A percentile compares a stretch with the other conserved stretches of the same genome.
Conservation (phyloP, 306 rosid genomes). For the Lotus japonicus region DNA sequence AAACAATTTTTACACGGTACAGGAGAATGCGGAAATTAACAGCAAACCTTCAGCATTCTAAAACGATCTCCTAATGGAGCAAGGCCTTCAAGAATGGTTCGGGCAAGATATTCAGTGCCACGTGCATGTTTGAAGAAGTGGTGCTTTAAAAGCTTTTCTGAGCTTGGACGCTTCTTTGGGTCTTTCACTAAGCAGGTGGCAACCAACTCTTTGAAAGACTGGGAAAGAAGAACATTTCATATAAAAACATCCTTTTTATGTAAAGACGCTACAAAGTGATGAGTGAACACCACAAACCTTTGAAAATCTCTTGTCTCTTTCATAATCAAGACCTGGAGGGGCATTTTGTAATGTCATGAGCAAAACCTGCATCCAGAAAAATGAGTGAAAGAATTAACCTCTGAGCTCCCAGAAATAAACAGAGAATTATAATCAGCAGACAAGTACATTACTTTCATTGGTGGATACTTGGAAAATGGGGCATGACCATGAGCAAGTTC, state of each 20-base stretch:
- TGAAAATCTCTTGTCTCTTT: constrained; percentile 91
- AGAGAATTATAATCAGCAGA: neutral
- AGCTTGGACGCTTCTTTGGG: constrained; percentile 92
- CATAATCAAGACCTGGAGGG: constrained; percentile 97
- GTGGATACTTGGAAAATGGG: constrained; percentile 97
- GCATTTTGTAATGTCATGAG: constrained; percentile 97
- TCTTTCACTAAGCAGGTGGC: constrained; percentile 94
- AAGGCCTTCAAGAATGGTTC: constrained; percentile 72
- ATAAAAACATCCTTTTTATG: constrained; percentile 18
- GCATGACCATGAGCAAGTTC: constrained; percentile 99
- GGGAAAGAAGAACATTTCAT: constrained; percentile 28
- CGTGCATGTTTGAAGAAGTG: constrained; percentile 83
- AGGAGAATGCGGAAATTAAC: constrained; percentile 22
- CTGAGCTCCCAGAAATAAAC: constrained; percentile 9
- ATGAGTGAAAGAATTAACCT: constrained; percentile 1
- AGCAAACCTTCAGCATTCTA: constrained; percentile 67
- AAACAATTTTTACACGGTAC: neutral
- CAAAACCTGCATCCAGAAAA: constrained; percentile 66
- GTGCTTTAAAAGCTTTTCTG: constrained; percentile 91
- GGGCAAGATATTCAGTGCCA: constrained; percentile 49
- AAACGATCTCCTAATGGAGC: constrained; percentile 88
- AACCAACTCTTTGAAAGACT: constrained; percentile 93
- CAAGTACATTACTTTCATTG: constrained; percentile 75
- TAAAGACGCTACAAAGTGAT: constrained; percentile 19
- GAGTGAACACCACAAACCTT: constrained; percentile 61